Evolutionary conservation across 108 stramenopile genomes (phyloP).

Genomic region (Discostella pseudostelligera): DNA sequence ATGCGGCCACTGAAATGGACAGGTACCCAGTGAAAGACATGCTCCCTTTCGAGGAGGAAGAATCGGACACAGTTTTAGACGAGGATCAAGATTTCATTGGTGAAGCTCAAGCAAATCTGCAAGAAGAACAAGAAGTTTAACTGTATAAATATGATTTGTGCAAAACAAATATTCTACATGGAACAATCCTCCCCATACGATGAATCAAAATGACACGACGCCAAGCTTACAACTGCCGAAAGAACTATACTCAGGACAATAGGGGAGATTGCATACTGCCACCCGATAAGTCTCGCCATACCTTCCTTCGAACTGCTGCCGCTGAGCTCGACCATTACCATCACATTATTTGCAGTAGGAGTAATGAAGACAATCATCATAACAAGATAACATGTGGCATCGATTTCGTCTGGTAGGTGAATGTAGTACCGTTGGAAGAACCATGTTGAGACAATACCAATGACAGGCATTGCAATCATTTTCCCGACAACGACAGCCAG

Average conservation of each 20-base stretch:
- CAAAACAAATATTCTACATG: too few relatives aligned
- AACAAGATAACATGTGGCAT: constrained; percentile 77
- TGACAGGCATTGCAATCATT: constrained; percentile 79
- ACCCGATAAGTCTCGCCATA: constrained; percentile 77
- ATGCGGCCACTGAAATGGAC: constrained; percentile 69
- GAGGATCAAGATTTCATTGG: constrained; percentile 13
- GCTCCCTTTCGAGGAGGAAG: constrained; percentile 62
- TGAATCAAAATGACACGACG: constrained; percentile 44
- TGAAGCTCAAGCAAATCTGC: not conserved
- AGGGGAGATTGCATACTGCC: constrained; percentile 76
- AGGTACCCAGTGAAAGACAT: constrained; percentile 84
- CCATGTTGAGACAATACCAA: constrained; percentile 60
- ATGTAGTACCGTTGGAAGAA: constrained; percentile 53
- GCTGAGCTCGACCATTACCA: constrained; percentile 88
- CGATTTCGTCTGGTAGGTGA: constrained; percentile 73
- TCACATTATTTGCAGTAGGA: constrained; percentile 91
- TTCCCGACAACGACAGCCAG: constrained; percentile 70
- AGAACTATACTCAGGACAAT: constrained; percentile 59
- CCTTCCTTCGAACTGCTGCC: constrained; percentile 72
- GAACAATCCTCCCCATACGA: not conserved
- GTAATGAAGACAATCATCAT: constrained; percentile 84
- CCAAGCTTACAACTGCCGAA: constrained; percentile 39
- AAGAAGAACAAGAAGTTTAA: constrained; percentile 1
- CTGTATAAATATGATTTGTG: too few relatives aligned
- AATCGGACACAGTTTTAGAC: constrained; percentile 18